A percentile compares a stretch with the other conserved stretches of the same genome.
These are phyloP conservation scores for Ophiocordyceps sinensis DNA, from an alignment of 2,329 filamentous ascomycete genomes.

Conservation along the genomic window DNA sequence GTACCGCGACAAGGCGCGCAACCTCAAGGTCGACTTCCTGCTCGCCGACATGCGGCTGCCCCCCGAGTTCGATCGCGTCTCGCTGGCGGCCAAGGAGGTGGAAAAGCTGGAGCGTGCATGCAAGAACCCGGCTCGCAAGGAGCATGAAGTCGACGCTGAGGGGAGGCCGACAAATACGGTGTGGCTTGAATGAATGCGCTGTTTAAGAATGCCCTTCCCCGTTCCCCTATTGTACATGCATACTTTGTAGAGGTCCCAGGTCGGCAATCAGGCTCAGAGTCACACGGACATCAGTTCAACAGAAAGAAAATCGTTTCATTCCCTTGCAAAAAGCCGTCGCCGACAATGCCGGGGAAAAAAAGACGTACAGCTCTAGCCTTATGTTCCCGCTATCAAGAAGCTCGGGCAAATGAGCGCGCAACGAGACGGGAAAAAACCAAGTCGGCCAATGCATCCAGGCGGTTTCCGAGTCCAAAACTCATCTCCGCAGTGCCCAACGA, in stretches of 20 bases:
- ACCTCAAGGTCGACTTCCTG: slow-evolving; percentile 38
- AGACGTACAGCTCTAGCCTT: not conserved
- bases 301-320: too few species aligned
- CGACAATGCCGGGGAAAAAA: not conserved
- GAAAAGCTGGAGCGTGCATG: slow-evolving; percentile 22
- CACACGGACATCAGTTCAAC: too few species aligned
- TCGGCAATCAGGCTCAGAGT: too few species aligned
- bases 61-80: slow-evolving; percentile 32
- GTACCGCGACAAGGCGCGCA: slow-evolving; percentile 42
- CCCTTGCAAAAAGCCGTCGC: too few species aligned
- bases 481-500: not conserved
- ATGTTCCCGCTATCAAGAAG: not conserved
- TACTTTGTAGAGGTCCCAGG: too few species aligned
- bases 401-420: not conserved
- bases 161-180: slow-evolving; percentile 24
- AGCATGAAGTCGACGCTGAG: slow-evolving; percentile 27
- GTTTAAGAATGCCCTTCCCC: too few species aligned
- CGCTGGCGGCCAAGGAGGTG: slow-evolving; percentile 35
- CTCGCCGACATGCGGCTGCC: slow-evolving; percentile 29
- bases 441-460: not conserved
- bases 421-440: slow-evolving; percentile 2
- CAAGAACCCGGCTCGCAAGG: slow-evolving; percentile 34
- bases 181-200: not conserved
- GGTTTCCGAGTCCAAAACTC: not conserved
- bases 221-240: too few species aligned